Base-by-base conservation (phyloP, 306 rosid genomes). In the Trifolium repens region DNA sequence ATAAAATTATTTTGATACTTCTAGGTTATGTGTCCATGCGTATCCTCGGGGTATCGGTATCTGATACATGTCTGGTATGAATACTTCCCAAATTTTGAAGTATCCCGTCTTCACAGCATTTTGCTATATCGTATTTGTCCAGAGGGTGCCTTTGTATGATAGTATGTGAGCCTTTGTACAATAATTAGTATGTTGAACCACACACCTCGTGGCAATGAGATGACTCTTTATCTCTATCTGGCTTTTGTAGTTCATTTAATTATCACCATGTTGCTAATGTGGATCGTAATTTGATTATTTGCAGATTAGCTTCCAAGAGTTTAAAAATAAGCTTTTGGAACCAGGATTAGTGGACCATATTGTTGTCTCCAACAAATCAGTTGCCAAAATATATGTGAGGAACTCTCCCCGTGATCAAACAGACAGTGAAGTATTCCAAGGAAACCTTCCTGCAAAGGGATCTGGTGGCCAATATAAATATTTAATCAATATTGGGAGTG, bases 291-390 rank as follows among this genome's bases (percentile, higher is more conserved):
- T 67, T 78, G 74, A 39, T 67, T 67, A 58, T 78, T 46, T 74
- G 84, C 99, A 94, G 99, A 92, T 94, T 72, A 92, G 99, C 80
- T 94, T 94, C 82, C 97, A 94, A 80, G 97, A 94, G 88, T 94
- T 94, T 57, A 92, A 88, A 83, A 92, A 94, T 73, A 90, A 90
- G 84, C 94, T 90, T 86, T 82, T 94, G 83, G 99, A 94, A 80
- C 91, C 99, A 5, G 97, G 99, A 63, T 77, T 90, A 50, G 99
- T 94, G 16, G 98, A 94, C 78, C 99, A 84, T 75, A 84, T 94
- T 75, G 93, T 94, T 72, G 91, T 94, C 77, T 72, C 93, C 49
- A 92, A 94, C 73, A 94, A 94, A 83, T 94, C 97, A 70, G 93
- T 94, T 83, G 99, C 98, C 32, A 89, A 94, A 90, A 81, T 94